Evolutionary conservation across 2,329 filamentous ascomycete species (phyloP), one percentile per base, ranked within the genome.

Genomic region (Clonostachys sp.): DNA sequence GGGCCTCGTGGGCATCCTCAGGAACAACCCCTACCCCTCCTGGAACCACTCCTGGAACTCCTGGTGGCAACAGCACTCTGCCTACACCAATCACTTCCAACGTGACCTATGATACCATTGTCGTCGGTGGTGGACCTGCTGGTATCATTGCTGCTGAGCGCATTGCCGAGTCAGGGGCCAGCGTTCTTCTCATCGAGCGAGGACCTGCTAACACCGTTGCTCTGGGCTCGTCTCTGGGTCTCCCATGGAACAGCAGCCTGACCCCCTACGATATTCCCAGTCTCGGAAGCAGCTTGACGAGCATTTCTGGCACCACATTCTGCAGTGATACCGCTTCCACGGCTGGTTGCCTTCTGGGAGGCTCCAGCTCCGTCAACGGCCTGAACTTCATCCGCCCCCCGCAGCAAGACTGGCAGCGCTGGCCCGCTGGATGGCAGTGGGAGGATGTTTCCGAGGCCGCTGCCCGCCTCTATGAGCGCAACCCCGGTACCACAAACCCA

Each of bases 341-440:
- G 0, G 56, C 83, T 5, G 85, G 83, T 12, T 88, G 85, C 53
- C 72, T 87, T 44, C 74, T 88, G 39, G 84, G 85, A 48, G 81
- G 82, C 13, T 77, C 80, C 33, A 80, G 81, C 35, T 72, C 86
- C 57, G 84, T 87, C 53, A 79, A 84, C 45, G 83, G 80, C 17
- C 68, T 87, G 17, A 86, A 83, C 81, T 86, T 79, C 78, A 81
- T 80, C 68, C 75, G 84, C 1, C 78, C 83, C 46, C 71, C 77
- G 5, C 60, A 69, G 12, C 86, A 89, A 58, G 89, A 86, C 72
- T 83, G 89, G 59, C 73, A 78, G 58, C 83, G 84, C 58, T 90
- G 87, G 67, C 86, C 86, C 1, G 56, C 65, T 5, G 86, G 84
- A 24, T 90, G 86, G 86, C 81, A 58, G 65, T 24, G 84, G 89